These are phyloP conservation scores for Chytridium lagenaria DNA, from an alignment of 371 early-diverging fungal genomes.

Conservation along the genomic window DNA sequence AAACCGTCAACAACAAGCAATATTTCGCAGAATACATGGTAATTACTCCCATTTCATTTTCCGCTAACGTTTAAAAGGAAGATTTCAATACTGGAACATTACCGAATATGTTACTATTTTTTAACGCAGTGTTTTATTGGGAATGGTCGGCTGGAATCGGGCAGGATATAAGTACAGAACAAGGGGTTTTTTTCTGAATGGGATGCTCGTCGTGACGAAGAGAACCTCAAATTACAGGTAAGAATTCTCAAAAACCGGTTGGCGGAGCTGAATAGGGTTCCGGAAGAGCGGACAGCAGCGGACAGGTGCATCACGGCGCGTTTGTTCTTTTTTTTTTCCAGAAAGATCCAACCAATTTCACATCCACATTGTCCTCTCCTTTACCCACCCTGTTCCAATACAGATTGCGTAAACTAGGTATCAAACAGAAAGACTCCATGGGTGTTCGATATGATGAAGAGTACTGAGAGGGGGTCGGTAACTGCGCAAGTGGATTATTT, in stretches of 20 bases:
- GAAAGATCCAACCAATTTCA: too few species aligned
- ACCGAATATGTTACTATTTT: too few species aligned
- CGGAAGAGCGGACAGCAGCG: slow-evolving; percentile 70
- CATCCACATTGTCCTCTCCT: too few species aligned
- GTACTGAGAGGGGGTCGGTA: too few species aligned
- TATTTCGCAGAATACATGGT: slow-evolving; percentile 70
- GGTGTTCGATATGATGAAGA: slow-evolving; percentile 51
- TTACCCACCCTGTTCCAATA: too few species aligned
- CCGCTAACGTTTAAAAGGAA: slow-evolving; percentile 40
- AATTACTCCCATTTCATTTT: not conserved
- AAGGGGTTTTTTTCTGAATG: too few species aligned
- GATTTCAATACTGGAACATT: slow-evolving; percentile 80
- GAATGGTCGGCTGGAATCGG: too few species aligned
- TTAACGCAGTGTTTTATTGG: too few species aligned
- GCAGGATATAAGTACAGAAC: too few species aligned
- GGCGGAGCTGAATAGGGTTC: slow-evolving; percentile 67
- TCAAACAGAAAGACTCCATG: slow-evolving; percentile 44
- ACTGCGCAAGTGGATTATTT: too few species aligned
- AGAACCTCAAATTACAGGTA: slow-evolving; percentile 47
- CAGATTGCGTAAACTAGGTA: slow-evolving; percentile 67
- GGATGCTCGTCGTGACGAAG: too few species aligned
- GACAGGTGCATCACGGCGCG: slow-evolving; percentile 47
- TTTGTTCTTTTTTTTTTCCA: not conserved
- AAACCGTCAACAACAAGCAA: slow-evolving; percentile 64
- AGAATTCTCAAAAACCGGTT: slow-evolving; percentile 62